Evolutionary conservation across 2,329 filamentous ascomycete species (phyloP).

Genomic region (Cytospora chrysosperma): DNA sequence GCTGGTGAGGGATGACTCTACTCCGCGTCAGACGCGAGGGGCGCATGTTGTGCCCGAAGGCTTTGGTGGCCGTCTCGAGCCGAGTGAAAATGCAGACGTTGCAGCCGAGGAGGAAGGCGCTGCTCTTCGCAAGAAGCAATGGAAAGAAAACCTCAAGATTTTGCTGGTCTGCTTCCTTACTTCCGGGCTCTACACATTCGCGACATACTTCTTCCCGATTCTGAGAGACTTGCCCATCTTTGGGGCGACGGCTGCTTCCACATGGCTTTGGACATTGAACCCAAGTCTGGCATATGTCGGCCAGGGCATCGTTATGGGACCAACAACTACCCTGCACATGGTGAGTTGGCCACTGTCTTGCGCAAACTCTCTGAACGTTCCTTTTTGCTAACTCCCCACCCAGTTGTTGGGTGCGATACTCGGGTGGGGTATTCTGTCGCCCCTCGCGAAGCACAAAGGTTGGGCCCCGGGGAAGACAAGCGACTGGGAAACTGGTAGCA

Average conservation of each 20-base stretch:
- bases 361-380: not conserved
- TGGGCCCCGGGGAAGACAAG: conserved; percentile 88
- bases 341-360: not conserved
- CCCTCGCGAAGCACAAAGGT: conserved; percentile 76
- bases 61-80: conserved; percentile 1
- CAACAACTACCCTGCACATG: conserved; percentile 94
- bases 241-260: conserved; percentile 67
- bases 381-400: not conserved
- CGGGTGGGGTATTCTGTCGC: conserved; percentile 89
- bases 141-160: conserved; percentile 50
- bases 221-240: conserved; percentile 86
- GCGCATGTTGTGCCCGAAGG: conserved; percentile 1
- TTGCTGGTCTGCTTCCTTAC: conserved; percentile 56
- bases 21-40: conserved; percentile 33
- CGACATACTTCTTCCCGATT: conserved; percentile 86
- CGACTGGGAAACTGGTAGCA: conserved; percentile 90
- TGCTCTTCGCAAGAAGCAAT: conserved; percentile 38
- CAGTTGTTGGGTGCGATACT: conserved; percentile 74
- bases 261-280: conserved; percentile 95
- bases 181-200: conserved; percentile 69
- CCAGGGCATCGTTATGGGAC: conserved; percentile 98
- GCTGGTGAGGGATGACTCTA: conserved; percentile 25
- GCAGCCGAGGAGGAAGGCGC: conserved; percentile 28
- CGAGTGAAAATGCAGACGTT: conserved; percentile 20
- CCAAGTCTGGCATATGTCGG: conserved; percentile 96